Percentiles rank a stretch among this genome's conserved stretches.
Conservation (phyloP, 192 early-diverging fungal genomes). For the Entomortierella lignicola region DNA sequence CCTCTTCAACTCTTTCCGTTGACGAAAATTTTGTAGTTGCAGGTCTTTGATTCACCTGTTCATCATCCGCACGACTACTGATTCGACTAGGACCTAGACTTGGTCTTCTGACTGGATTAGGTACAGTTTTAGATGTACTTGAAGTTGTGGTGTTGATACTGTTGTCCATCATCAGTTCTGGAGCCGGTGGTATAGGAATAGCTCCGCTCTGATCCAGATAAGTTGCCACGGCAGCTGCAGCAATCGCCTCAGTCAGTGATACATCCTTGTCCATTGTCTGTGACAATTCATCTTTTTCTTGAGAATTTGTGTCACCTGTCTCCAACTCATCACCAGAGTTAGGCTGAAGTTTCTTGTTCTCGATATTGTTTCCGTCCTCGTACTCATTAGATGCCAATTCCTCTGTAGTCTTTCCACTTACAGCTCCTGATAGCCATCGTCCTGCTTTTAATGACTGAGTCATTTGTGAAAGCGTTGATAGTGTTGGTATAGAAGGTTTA, state of each 20-base stretch:
- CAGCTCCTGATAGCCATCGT: slow-evolving; percentile 18
- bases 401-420: not conserved
- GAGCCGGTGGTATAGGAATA: not conserved
- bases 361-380: not conserved
- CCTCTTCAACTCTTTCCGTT: not conserved
- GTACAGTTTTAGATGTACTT: not conserved
- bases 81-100: slow-evolving; percentile 34
- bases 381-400: not conserved
- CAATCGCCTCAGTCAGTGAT: slow-evolving; percentile 25
- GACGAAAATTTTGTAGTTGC: not conserved
- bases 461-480: slow-evolving; percentile 39
- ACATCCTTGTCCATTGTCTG: not conserved
- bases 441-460: slow-evolving; percentile 40
- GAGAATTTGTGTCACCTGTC: not conserved
- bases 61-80: slow-evolving; percentile 31
- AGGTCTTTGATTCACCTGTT: not conserved
- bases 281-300: not conserved
- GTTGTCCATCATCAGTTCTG: not conserved
- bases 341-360: not conserved
- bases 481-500: slow-evolving; percentile 20
- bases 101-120: slow-evolving; percentile 13
- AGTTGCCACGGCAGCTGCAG: slow-evolving; percentile 31
- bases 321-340: not conserved
- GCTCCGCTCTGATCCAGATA: slow-evolving; percentile 25
- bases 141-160: slow-evolving; percentile 12